phyloP scores from a whole-genome alignment of 768 basidiomycete species.

The Leccinum boreale region DNA sequence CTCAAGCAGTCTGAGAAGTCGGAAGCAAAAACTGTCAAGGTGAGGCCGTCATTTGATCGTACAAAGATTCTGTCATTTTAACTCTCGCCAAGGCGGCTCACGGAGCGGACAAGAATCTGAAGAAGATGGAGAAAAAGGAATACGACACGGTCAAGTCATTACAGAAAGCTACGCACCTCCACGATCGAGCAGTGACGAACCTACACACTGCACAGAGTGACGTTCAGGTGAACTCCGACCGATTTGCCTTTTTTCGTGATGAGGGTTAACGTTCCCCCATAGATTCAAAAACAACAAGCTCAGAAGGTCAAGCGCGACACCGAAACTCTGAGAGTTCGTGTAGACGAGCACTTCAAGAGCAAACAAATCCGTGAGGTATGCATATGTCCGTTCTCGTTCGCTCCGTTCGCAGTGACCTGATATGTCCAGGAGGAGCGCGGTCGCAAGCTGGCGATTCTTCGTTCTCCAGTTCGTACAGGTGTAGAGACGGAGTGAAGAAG shows the following conservation, averaged over 20 bases:
- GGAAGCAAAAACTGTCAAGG: conserved; percentile 51
- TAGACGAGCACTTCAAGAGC: conserved; percentile 18
- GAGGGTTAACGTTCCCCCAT: not conserved
- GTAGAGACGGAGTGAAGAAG: not conserved
- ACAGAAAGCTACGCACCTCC: conserved; percentile 50
- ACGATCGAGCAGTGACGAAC: conserved; percentile 46
- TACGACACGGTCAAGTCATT: conserved; percentile 47
- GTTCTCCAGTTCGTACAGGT: not conserved
- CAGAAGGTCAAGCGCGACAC: conserved; percentile 16
- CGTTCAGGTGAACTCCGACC: conserved; percentile 35
- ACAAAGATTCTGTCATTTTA: not conserved
- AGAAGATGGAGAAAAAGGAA: conserved; percentile 51
- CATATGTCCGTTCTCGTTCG: not conserved
- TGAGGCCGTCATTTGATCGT: conserved; percentile 14
- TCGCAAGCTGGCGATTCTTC: conserved; percentile 14
- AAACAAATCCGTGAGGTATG: conserved; percentile 26
- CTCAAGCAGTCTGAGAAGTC: conserved; percentile 51
- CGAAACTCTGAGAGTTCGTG: conserved; percentile 15
- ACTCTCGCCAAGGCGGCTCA: conserved; percentile 34
- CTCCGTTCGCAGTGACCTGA: not conserved
- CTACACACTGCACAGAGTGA: conserved; percentile 42
- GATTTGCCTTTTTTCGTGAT: not conserved
- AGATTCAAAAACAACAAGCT: conserved; percentile 28
- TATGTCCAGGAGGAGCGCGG: conserved; percentile 18
- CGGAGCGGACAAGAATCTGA: conserved; percentile 45